Evolutionary conservation across 2,329 filamentous ascomycete genomes (phyloP), one percentile per base, ranked within the genome.

Genomic region (Arthrocladium fulminans): DNA sequence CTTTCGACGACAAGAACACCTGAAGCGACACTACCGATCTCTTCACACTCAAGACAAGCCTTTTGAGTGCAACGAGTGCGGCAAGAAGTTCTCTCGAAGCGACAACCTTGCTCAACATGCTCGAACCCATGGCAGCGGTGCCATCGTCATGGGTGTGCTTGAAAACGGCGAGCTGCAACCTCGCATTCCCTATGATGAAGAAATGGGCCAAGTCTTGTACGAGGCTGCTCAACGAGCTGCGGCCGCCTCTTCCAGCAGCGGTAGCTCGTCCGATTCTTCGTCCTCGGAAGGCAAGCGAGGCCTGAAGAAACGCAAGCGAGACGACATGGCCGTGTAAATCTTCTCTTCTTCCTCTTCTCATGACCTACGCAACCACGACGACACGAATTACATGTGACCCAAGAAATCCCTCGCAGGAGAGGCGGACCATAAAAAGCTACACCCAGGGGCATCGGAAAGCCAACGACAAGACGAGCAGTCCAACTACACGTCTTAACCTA

Each of bases 21-120:
- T 98, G 52, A 98, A 98, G 81, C 86, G 92, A 54, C 92, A 98
- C 75, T 95, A 95, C 76, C 84, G 92, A 59, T 97, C 92, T 50
- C 87, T 98, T 41, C 92, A 98, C 76, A 98, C 92, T 1, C 84
- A 94, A 64, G 92, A 97, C 66, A 98, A 97, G 81, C 92, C 92
- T 3, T 98, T 97, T 62, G 88, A 94, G 72, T 98, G 92, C 76
- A 80, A 82, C 57, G 90, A 98, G 72, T 98, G 92, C 63, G 90
- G 92, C 60, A 98, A 98, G 84, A 96, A 94, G 75, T 98, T 97
- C 73, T 97, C 90, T 17, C 84, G 92, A 61, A 94, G 87, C 60
- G 92, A 98, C 72, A 98, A 98, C 74, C 79, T 98, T 13, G 86
- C 88, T 20, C 92, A 98, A 71, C 92, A 98, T 66, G 84, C 92